phyloP scores from a whole-genome alignment of 2,329 filamentous ascomycete species.

The Penicillium freii region DNA sequence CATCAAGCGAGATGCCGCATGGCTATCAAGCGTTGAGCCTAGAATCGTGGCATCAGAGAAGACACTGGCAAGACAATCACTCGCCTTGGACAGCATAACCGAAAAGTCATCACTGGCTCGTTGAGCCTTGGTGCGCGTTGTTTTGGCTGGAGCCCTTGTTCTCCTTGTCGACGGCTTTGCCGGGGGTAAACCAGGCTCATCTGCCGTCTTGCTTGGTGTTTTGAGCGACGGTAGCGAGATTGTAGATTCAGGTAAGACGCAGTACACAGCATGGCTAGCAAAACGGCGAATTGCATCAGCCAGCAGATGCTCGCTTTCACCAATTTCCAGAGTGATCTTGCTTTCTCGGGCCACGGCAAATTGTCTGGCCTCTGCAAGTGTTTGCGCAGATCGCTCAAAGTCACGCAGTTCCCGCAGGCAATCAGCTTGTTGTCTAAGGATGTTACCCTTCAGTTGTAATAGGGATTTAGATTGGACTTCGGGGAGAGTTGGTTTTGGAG shows the following conservation, averaged over 20 bases:
- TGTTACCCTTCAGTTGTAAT: conserved; percentile 48
- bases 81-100: conserved; percentile 38
- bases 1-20: conserved; percentile 40
- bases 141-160: conserved; percentile 29
- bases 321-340: conserved; percentile 54
- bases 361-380: conserved; percentile 46
- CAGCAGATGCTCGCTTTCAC: conserved; percentile 38
- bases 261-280: conserved; percentile 77
- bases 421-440: conserved; percentile 53
- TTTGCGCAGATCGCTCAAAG: conserved; percentile 57
- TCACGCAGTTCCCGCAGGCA: conserved; percentile 47
- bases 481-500: conserved; percentile 16
- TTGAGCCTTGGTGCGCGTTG: conserved; percentile 28
- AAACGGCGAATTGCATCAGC: conserved; percentile 53
- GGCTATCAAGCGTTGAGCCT: conserved; percentile 42
- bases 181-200: conserved; percentile 40
- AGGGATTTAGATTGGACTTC: conserved; percentile 39
- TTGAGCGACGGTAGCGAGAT: conserved; percentile 76
- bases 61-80: conserved; percentile 33
- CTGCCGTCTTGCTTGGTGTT: conserved; percentile 29
- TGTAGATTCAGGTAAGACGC: conserved; percentile 86
- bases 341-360: conserved; percentile 53
- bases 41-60: conserved; percentile 34
- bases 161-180: conserved; percentile 26
- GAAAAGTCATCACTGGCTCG: conserved; percentile 38